Evolutionary conservation across 1,139 yeast genomes (phyloP), one percentile per base, ranked within the genome.

Genomic region (Debaryomyces robertsiae): DNA sequence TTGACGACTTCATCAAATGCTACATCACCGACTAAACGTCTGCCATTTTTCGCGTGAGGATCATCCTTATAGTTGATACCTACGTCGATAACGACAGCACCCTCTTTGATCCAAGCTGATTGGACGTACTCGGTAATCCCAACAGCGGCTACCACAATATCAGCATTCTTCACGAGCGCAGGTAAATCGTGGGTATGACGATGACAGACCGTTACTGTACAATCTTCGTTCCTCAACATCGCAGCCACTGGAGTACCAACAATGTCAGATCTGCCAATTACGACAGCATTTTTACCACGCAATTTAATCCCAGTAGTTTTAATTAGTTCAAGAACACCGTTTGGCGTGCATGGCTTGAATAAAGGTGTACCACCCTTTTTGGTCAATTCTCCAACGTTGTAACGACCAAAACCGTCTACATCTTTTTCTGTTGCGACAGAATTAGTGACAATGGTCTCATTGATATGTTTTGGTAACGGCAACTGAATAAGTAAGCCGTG

Each of bases 221-320:
- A 87, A 55, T 86, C 84, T 52, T 75, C 79, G 50, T 82, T 82
- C 55, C 80, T 82, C 55, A 85, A 70, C 66, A 85, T 66, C 38
- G 87, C 81, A 3, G 90, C 82, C 19, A 85, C 83, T 33, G 94
- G 94, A 24, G 85, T 82, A 45, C 94, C 94, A 27, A 85, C 94
- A 49, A 85, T 85, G 61, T 85, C 91, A 9, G 91, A 84, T 60
- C 94, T 75, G 30, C 94, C 94, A 50, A 86, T 66, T 9, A 85
- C 90, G 34, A 84, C 93, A 2, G 89, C 93, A 52, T 77, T 76
- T 52, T 83, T 81, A 41, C 93, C 93, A 40, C 74, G 60, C 46
- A 84, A 63, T 19, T 65, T 63, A 36, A 81, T 67, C 2, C 83
- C 81, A 17, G 87, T 79, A 46, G 84, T 78, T 53, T 81, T 76